Base-by-base conservation (phyloP, 768 basidiomycete species). In the Suillus decipiens region DNA sequence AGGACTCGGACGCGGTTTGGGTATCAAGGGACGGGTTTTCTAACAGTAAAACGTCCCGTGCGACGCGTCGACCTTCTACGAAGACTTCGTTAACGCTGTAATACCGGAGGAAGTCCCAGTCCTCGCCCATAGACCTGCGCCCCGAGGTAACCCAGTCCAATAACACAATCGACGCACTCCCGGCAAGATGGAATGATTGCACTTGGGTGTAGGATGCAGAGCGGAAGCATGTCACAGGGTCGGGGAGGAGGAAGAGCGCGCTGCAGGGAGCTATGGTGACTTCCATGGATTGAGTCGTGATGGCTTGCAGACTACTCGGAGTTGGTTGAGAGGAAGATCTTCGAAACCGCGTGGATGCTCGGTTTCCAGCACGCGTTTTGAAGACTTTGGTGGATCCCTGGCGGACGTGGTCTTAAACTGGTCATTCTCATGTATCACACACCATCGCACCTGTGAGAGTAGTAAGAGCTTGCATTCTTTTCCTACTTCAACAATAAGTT, bases 381-480 rank as follows among this genome's bases (percentile, higher is more conserved):
- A 96, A 99, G 22, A 99, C 90, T 74, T 99, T 99, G 11, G 96
- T 99, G 5, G 90, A 93, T 37, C 94, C 93, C 94, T 95, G 22
- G 14, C 22, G 68, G 39, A 28, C 33, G 57, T n/a, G 15, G 36
- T 60, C 59, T 61, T 22, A 61, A 39, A 41, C 59, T 33, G 28
- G 51, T 22, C 24, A 33, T 59, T 43, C 61, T 63, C 65, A 64
- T 47, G 31, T 8, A 48, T 42, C 17, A 45, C n/a, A 54, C 11
- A 53, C 28, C 15, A 33, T 73, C 81, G 72, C 63, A 90, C 96
- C 83, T 98, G 96, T 11, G 96, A 93, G 37, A 97, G 79, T 55
- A 98, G 72, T 6, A 95, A 78, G 1, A 98, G 82, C 12, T 75
- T 81, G 34, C 85, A 83, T 17, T 79, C 81, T 36, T 77, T 72